Conservation (phyloP, 805 yeast species). For the Candida ulmi region DNA sequence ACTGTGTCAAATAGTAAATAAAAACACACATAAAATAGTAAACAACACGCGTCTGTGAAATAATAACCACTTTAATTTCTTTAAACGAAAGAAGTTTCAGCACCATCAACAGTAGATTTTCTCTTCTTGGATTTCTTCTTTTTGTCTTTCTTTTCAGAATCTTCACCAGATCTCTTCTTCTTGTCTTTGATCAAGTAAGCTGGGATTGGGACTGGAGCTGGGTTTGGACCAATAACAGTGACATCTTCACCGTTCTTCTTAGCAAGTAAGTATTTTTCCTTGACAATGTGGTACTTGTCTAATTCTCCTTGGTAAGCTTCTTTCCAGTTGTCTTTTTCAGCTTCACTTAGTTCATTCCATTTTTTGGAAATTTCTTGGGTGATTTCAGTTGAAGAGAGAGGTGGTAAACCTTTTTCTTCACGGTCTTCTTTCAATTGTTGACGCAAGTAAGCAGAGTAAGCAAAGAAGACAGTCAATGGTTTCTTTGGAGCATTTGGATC, state of each 20-base stretch:
- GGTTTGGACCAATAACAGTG: constrained; percentile 24
- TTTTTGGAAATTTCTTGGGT: constrained; percentile 71
- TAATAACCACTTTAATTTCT: too few relatives aligned
- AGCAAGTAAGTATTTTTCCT: constrained; percentile 41
- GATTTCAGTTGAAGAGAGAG: constrained; percentile 69
- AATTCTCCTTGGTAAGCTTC: constrained; percentile 42
- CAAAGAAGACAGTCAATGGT: constrained; percentile 83
- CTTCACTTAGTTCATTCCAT: constrained; percentile 71
- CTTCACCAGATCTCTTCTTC: constrained; percentile 30
- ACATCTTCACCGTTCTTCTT: constrained; percentile 33
- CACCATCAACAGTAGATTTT: constrained; percentile 16
- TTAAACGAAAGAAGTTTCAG: constrained; percentile 2
- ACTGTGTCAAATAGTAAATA: neutral
- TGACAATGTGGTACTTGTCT: constrained; percentile 37
- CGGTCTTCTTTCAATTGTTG: constrained; percentile 68
- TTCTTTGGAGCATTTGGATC: constrained; percentile 97
- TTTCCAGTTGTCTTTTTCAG: constrained; percentile 70
- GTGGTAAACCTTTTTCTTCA: constrained; percentile 48
- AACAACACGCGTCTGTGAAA: too few relatives aligned
- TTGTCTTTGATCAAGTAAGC: constrained; percentile 24
- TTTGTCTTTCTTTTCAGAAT: constrained; percentile 39
- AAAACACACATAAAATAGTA: too few relatives aligned
- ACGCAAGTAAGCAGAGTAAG: constrained; percentile 70
- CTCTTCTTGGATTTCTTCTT: constrained; percentile 50
- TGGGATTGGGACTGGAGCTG: constrained; percentile 38